Evolutionary conservation across 2,329 filamentous ascomycete genomes (phyloP).

Genomic region (Calonectria honghensis): DNA sequence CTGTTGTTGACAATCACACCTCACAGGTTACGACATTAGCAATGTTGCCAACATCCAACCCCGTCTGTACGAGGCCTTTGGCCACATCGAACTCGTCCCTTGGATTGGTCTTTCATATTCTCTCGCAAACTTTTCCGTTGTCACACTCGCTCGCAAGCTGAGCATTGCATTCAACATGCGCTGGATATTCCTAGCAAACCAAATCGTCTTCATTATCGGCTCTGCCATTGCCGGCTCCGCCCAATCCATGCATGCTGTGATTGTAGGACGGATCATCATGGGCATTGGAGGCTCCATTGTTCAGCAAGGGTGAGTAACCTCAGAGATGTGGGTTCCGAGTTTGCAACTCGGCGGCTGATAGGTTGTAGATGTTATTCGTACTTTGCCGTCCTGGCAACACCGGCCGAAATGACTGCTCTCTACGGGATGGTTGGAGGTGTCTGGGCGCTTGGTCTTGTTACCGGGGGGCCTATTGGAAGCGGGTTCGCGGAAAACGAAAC

Average conservation of each 20-base stretch:
- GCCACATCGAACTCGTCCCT: slow-evolving; percentile 61
- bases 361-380: slow-evolving; percentile 36
- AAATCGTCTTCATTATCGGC: slow-evolving; percentile 55
- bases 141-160: slow-evolving; percentile 60
- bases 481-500: slow-evolving; percentile 59
- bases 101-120: slow-evolving; percentile 63
- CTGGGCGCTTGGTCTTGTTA: slow-evolving; percentile 51
- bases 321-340: not conserved
- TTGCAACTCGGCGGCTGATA: not conserved
- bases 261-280: slow-evolving; percentile 58
- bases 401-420: slow-evolving; percentile 49
- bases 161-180: slow-evolving; percentile 59
- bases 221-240: slow-evolving; percentile 57
- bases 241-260: slow-evolving; percentile 54
- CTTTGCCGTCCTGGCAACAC: slow-evolving; percentile 55
- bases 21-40: slow-evolving; percentile 63
- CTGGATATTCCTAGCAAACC: slow-evolving; percentile 52
- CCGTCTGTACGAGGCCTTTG: slow-evolving; percentile 72
- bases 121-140: slow-evolving; percentile 58
- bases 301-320: slow-evolving; percentile 56
- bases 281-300: slow-evolving; percentile 57
- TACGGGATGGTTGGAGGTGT: slow-evolving; percentile 55
- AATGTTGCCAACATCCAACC: slow-evolving; percentile 73
- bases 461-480: slow-evolving; percentile 54
- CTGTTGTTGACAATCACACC: slow-evolving; percentile 1